Evolutionary conservation across 1,139 yeast species (phyloP), one percentile per base, ranked within the genome.

Genomic region (Sugiyamaella sp.): DNA sequence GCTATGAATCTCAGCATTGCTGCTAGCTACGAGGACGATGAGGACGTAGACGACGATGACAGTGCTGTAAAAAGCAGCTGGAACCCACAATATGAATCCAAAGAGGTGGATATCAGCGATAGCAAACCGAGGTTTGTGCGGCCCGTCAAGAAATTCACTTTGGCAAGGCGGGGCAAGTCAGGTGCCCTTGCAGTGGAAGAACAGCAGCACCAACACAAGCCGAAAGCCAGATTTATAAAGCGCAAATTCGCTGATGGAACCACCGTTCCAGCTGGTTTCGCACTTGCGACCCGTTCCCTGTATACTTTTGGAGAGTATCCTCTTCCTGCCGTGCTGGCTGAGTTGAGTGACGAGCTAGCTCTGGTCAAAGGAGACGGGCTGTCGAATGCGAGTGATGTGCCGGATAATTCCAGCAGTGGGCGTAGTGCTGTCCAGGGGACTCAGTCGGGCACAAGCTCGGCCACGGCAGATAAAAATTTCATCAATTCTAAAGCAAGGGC

Each of bases 221-320:
- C 46, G 19, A 25, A 21, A 14, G 40, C 16, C 6, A 25, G 40
- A 16, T 37, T 51, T 19, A 24, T 41, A 10, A 49, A 29, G 38
- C 37, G 44, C 5, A 51, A 46, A 21, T 60, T 60, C 37, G 35
- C 46, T 14, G 66, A 57, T 50, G 68, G 65, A 12, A 51, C 55
- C 3, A 50, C 41, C 9, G 60, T 65, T 4, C 56, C 61, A 6
- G 50, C 52, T 1, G 66, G 65, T 8, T 64, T 60, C 37, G 58
- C 52, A 4, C 38, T 59, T 5, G 47, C 57, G 5, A 49, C 57
- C 20, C 40, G 57, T 17, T 29, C 29, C 8, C n/a, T 57, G 3
- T 43, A 47, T 32, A 29, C 5, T 17, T 10, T 10, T 8, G 39
- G 27, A 14, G 25, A 25, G 4, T 38, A 6, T 19, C 25, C 50